phyloP scores from a whole-genome alignment of 2,329 filamentous ascomycete species.

The Cercospora sp. region DNA sequence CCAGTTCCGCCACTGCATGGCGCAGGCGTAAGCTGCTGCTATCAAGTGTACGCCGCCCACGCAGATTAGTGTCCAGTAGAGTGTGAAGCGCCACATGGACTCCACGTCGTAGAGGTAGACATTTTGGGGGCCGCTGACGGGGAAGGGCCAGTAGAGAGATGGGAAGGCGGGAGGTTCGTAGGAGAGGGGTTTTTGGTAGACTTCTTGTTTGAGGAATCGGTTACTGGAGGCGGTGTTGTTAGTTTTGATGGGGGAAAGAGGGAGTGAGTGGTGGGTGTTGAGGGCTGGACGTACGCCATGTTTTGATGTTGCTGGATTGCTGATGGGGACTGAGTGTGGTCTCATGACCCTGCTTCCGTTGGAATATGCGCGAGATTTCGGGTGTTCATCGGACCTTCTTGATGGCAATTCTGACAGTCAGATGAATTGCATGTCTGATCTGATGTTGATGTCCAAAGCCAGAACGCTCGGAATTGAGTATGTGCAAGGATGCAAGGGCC shows the following conservation, averaged over 20 bases:
- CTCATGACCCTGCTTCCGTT: not conserved
- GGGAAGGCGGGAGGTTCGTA: constrained; percentile 75
- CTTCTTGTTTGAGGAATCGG: constrained; percentile 48
- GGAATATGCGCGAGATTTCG: not conserved
- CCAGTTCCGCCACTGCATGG: constrained; percentile 64
- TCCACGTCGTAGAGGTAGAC: constrained; percentile 69
- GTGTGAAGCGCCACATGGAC: constrained; percentile 85
- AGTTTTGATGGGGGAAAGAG: not conserved
- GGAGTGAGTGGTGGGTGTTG: not conserved
- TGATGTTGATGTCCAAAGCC: not conserved
- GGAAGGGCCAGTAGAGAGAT: constrained; percentile 74
- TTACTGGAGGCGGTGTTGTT: constrained; percentile 18
- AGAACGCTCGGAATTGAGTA: not conserved
- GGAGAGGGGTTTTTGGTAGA: constrained; percentile 52
- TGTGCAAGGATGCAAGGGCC: constrained; percentile 2
- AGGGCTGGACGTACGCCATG: constrained; percentile 12
- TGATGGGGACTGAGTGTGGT: not conserved
- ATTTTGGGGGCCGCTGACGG: constrained; percentile 56
- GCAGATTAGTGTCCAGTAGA: constrained; percentile 81
- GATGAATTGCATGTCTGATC: not conserved
- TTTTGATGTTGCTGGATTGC: not conserved
- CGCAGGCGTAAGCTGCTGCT: constrained; percentile 69
- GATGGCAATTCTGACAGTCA: not conserved
- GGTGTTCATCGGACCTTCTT: not conserved
- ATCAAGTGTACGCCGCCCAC: constrained; percentile 73